Evolutionary conservation across 495 filamentous ascomycete species (phyloP).

Genomic region (Aspergillus ellipticus): DNA sequence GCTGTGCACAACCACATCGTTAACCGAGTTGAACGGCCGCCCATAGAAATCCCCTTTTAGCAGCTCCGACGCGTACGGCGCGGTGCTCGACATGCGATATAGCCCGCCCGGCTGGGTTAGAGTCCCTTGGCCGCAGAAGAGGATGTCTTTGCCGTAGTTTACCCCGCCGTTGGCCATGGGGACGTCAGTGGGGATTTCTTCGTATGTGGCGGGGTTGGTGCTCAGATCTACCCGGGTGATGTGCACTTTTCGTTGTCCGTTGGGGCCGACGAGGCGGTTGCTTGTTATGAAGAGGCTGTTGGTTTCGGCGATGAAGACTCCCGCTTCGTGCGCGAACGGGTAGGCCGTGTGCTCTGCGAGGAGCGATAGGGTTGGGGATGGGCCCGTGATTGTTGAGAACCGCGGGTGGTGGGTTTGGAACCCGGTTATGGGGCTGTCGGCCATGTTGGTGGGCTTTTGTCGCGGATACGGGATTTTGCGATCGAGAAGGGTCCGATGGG

Average conservation of each 20-base stretch:
- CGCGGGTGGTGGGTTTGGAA: slow-evolving; percentile 20
- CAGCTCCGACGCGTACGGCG: slow-evolving; percentile 19
- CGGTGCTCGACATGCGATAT: slow-evolving; percentile 37
- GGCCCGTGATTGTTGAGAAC: slow-evolving; percentile 30
- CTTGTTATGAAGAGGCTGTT: slow-evolving; percentile 58
- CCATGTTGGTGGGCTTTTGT: neutral
- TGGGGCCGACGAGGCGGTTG: slow-evolving; percentile 27
- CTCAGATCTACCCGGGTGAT: slow-evolving; percentile 32
- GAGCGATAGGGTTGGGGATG: slow-evolving; percentile 27
- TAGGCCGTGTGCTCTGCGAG: slow-evolving; percentile 31
- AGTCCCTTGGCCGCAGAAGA: slow-evolving; percentile 54
- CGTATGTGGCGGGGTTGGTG: slow-evolving; percentile 16
- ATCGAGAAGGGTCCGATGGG: too few relatives aligned
- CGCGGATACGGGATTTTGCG: too few relatives aligned
- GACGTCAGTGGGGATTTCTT: slow-evolving; percentile 32
- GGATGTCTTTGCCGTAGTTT: slow-evolving; percentile 39
- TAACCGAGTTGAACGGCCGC: slow-evolving; percentile 58
- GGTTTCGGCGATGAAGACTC: slow-evolving; percentile 46
- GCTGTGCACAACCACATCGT: slow-evolving; percentile 51
- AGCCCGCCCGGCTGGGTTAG: slow-evolving; percentile 45
- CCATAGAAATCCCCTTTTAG: slow-evolving; percentile 49
- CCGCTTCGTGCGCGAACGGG: slow-evolving; percentile 58
- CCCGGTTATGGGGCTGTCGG: neutral
- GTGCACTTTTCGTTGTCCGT: slow-evolving; percentile 24
- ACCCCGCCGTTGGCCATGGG: slow-evolving; percentile 55